Evolutionary conservation across 768 basidiomycete genomes (phyloP).

Genomic region (Udeniomyces megalosporus): DNA sequence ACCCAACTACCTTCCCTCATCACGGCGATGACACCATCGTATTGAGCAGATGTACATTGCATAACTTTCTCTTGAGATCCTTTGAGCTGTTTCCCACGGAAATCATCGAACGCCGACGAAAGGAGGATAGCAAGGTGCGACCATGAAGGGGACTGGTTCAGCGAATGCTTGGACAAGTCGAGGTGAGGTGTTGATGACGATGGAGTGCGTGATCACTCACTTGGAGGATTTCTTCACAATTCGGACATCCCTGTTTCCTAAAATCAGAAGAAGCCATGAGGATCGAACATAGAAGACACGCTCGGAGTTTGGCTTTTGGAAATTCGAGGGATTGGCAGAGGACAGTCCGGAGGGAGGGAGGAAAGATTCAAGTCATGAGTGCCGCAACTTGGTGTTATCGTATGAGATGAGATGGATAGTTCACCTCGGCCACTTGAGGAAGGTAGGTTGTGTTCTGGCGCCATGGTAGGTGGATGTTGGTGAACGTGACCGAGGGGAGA

Average conservation of each 20-base stretch:
- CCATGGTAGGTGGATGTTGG: too few relatives aligned
- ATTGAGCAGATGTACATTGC: conserved; percentile 77
- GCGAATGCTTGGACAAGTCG: not conserved
- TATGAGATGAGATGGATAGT: too few relatives aligned
- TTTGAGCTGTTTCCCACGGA: conserved; percentile 50
- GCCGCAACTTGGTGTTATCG: too few relatives aligned
- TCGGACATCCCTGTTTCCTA: conserved; percentile 73
- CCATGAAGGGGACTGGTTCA: too few relatives aligned
- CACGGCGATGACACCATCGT: conserved; percentile 79
- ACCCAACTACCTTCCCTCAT: conserved; percentile 87
- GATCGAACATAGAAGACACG: conserved; percentile 85
- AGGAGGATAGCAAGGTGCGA: too few relatives aligned
- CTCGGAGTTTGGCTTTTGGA: conserved; percentile 52
- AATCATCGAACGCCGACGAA: not conserved
- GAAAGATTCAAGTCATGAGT: too few relatives aligned
- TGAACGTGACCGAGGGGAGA: too few relatives aligned
- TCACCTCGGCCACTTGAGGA: too few relatives aligned
- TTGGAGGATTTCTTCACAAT: conserved; percentile 90
- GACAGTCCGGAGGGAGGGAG: too few relatives aligned
- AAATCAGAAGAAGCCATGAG: conserved; percentile 74
- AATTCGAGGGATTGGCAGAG: too few relatives aligned
- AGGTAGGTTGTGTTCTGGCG: too few relatives aligned
- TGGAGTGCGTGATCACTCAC: conserved; percentile 35
- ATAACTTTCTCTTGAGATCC: conserved; percentile 65
- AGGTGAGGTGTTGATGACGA: not conserved